Evolutionary conservation across 2,329 filamentous ascomycete species (phyloP).

Genomic region (Hypoxylon sp.): DNA sequence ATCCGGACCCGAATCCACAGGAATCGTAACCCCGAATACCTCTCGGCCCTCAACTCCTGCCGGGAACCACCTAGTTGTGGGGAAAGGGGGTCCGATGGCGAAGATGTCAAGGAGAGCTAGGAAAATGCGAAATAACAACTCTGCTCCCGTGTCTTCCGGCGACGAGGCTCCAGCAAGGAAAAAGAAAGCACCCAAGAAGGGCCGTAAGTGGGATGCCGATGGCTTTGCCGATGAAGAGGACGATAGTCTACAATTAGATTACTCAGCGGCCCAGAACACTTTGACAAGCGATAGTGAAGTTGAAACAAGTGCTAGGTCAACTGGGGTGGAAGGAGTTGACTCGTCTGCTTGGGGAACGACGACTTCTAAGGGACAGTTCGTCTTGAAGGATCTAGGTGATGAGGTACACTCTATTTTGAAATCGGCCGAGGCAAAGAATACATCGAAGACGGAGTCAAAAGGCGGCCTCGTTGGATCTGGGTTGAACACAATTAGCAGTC

Average conservation of each 20-base stretch:
- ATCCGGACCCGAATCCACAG: constrained; percentile 76
- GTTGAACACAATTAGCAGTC: constrained; percentile 83
- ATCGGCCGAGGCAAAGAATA: constrained; percentile 77
- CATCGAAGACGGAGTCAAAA: constrained; percentile 60
- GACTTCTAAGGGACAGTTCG: constrained; percentile 90
- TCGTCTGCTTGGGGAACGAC: constrained; percentile 86
- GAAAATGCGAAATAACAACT: constrained; percentile 74
- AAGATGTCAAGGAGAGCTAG: constrained; percentile 86
- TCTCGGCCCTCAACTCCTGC: constrained; percentile 84
- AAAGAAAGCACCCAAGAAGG: constrained; percentile 81
- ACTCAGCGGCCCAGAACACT: constrained; percentile 74
- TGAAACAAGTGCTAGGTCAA: constrained; percentile 64
- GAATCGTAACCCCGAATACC: constrained; percentile 76
- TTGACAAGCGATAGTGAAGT: constrained; percentile 66
- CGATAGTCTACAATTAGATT: constrained; percentile 80
- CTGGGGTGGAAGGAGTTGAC: constrained; percentile 79
- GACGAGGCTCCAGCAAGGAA: constrained; percentile 78
- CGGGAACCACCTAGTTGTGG: constrained; percentile 75
- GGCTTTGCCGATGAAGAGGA: constrained; percentile 88
- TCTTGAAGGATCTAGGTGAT: constrained; percentile 91
- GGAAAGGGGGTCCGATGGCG: constrained; percentile 78
- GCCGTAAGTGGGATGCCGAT: constrained; percentile 92
- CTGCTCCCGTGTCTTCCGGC: constrained; percentile 80
- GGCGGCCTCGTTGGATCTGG: constrained; percentile 81
- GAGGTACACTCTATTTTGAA: constrained; percentile 92